A percentile compares a stretch with the other conserved stretches of the same genome.
phyloP scores from a whole-genome alignment of 371 early-diverging fungal genomes.

The Coemansia linderi region DNA sequence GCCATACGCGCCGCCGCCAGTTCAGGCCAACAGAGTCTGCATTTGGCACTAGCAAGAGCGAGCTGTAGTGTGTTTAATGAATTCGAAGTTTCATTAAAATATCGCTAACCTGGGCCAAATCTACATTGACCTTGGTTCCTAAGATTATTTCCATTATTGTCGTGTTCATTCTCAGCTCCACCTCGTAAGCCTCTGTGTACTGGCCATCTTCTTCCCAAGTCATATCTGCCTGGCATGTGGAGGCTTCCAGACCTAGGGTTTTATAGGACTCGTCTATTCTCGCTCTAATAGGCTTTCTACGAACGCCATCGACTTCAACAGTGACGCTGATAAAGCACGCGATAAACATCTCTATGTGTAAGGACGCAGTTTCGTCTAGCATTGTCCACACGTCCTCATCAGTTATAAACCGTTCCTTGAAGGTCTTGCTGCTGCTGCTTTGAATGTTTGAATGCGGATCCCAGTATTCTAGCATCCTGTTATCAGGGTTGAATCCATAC shows the following conservation, averaged over 20 bases:
- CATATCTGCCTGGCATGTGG: not conserved
- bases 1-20: not conserved
- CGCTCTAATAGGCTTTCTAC: not conserved
- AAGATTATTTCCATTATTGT: not conserved
- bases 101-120: not conserved
- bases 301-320: not conserved
- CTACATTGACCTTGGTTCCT: not conserved
- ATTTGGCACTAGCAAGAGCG: not conserved
- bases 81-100: not conserved
- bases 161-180: not conserved
- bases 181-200: not conserved
- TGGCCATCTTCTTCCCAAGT: not conserved
- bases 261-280: not conserved
- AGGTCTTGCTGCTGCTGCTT: not conserved
- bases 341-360: not conserved
- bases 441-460: no score
- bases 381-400: not conserved
- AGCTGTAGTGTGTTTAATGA: not conserved
- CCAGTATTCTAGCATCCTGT: no score
- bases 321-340: not conserved
- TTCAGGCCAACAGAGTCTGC: constrained; percentile 4
- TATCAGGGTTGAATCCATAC: not conserved
- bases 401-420: not conserved
- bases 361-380: not conserved
- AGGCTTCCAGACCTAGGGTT: not conserved